A percentile compares a stretch with the other conserved stretches of the same genome.
phyloP scores from a whole-genome alignment of 495 filamentous ascomycete genomes.

The Aspergillus baeticus region DNA sequence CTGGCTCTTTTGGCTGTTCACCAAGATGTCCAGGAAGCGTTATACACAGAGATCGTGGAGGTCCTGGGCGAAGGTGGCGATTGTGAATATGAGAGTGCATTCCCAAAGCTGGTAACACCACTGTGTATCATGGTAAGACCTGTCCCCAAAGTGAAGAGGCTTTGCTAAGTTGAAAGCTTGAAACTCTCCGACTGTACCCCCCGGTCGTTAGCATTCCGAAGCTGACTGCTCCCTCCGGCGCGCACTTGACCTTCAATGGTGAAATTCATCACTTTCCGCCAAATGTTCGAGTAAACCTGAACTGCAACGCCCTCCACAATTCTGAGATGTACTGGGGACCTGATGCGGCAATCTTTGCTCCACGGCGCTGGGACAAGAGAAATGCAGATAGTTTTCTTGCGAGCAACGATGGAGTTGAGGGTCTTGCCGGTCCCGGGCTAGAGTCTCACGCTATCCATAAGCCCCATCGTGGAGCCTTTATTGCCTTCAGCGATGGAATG shows the following conservation, averaged over 20 bases:
- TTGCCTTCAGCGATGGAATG: conserved; percentile 72
- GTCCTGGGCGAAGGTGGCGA: conserved; percentile 11
- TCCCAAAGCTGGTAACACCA: conserved; percentile 29
- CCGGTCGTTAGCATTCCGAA: conserved; percentile 33
- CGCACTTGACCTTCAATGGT: conserved; percentile 15
- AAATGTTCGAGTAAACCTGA: conserved; percentile 31
- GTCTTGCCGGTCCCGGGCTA: too few species aligned
- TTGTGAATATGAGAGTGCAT: conserved; percentile 35
- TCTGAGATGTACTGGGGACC: conserved; percentile 43
- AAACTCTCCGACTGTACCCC: conserved; percentile 40
- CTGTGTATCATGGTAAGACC: conserved; percentile 31
- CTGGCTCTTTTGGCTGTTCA: conserved; percentile 37
- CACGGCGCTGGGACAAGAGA: too few species aligned
- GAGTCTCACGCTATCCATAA: conserved; percentile 37
- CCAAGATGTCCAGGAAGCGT: conserved; percentile 28
- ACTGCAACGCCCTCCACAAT: conserved; percentile 35
- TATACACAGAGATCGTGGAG: too few species aligned
- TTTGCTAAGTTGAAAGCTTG: conserved; percentile 18
- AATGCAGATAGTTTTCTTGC: too few species aligned
- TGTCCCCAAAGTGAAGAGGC: too few species aligned
- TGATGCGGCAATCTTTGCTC: conserved; percentile 6
- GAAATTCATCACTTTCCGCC: conserved; percentile 30
- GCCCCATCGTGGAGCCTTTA: conserved; percentile 58
- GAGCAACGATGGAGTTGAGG: too few species aligned
- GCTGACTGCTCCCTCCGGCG: conserved; percentile 18